A percentile compares a stretch with the other conserved stretches of the same genome.
Evolutionary conservation across 768 basidiomycete species (phyloP).

Genomic region (Hygrophorus pudorinus): DNA sequence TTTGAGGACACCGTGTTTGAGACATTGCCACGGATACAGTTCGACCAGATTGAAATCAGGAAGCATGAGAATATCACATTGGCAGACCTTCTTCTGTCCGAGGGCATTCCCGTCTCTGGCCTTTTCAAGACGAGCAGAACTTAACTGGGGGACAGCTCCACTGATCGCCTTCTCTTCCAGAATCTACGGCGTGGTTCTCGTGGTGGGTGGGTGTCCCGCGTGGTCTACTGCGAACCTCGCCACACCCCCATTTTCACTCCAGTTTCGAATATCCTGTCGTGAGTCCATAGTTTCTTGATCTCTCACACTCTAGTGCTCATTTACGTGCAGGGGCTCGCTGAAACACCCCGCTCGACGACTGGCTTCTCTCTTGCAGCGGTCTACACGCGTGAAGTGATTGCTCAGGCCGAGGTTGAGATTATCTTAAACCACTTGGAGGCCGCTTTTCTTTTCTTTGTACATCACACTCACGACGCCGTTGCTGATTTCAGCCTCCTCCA

Average conservation of each 20-base stretch:
- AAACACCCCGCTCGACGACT: neutral
- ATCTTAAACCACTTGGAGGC: neutral
- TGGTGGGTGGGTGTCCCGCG: neutral
- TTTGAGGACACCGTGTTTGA: neutral
- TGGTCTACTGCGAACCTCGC: neutral
- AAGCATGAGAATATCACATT: constrained; percentile 2
- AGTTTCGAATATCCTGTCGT: constrained; percentile 1
- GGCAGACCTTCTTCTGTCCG: constrained; percentile 1
- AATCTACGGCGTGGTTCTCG: neutral
- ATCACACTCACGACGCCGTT: neutral
- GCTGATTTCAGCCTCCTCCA: neutral
- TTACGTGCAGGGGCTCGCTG: neutral
- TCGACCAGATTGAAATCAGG: constrained; percentile 1
- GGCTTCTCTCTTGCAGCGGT: neutral
- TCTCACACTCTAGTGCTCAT: neutral
- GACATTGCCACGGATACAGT: neutral
- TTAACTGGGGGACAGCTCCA: neutral
- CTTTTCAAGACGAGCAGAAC: neutral
- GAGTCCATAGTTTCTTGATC: neutral
- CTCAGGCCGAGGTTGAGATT: neutral
- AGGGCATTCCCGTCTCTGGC: neutral
- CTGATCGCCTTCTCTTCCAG: neutral
- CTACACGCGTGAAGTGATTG: neutral
- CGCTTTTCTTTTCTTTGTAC: neutral
- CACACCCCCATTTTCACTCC: neutral